Base-by-base conservation (phyloP, 2,329 filamentous ascomycete species). In the Fusarium stilboides region DNA sequence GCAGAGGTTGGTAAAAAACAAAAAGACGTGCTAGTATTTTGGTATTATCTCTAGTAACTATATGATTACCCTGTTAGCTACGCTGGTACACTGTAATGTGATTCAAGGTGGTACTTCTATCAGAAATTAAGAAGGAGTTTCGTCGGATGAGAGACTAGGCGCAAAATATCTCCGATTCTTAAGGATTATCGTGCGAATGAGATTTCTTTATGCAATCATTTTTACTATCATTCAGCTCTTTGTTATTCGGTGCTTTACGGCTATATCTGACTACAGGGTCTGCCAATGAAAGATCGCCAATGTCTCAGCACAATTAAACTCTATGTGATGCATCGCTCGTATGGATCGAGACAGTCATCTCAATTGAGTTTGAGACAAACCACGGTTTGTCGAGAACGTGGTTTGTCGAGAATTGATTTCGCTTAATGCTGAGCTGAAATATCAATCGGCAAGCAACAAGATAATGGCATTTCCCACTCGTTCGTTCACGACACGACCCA, bases 401-500 rank as follows among this genome's bases (percentile, higher is more conserved):
- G 14, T 28, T 24, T 62, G 56, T 37, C 34, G 28, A 44, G 14
- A 14, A 20, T 22, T 63, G 58, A 63, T 63, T 19, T 63, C 60
- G 58, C 20, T 62, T 63, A 36, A 37, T 6, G 7, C 17, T 28
- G 9, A 24, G 37, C 31, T 43, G 37, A 24, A 24, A 42, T 36
- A 8, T 53, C 40, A 22, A 54, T 54, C 37, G 17, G 33, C n/a
- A 26, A 28, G n/a, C 20, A 43, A 28, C 26, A 24, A 49, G 36
- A 24, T 22, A 37, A 6, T 24, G n/a, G 12, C 20, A 50, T 34
- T 45, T 13, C 39, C 28, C 17, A 8, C 14, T 26, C 44, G 45
- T 45, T 54, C 19, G 9, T 20, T 19, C 3, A 31, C 17, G 26
- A 36, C 55, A 22, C 39, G 55, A 36, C 28, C 8, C 10, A 36